Evolutionary conservation across 176 grass and related monocot species (phyloP).

Genomic region (Zoysia pacifica): DNA sequence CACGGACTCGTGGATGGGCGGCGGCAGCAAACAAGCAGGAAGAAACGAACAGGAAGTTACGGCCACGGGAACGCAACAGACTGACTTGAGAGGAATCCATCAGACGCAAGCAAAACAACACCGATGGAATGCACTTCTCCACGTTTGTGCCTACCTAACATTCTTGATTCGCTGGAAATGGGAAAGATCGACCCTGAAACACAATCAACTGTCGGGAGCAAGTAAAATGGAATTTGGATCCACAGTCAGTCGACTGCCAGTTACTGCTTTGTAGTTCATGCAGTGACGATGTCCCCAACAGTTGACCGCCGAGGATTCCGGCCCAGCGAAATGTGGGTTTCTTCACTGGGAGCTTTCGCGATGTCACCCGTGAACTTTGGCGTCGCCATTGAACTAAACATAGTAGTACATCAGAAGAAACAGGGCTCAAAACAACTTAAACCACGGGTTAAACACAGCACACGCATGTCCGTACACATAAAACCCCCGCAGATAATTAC

Average conservation of each 20-base stretch:
- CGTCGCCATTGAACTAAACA: no score
- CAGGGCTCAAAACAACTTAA: conserved; percentile 30
- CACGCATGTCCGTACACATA: neutral
- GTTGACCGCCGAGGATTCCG: no score
- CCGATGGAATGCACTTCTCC: neutral
- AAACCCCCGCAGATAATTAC: neutral
- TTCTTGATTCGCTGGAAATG: neutral
- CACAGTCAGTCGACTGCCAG: no score
- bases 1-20: conserved; percentile 14
- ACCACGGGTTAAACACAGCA: conserved; percentile 18
- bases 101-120: neutral
- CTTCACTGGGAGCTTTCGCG: no score
- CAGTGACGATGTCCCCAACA: no score
- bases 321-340: no score
- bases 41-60: conserved; percentile 4
- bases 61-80: neutral
- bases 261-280: no score
- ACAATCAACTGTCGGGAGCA: neutral
- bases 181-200: neutral
- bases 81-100: conserved; percentile 12
- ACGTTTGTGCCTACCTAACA: neutral
- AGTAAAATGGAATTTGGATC: neutral
- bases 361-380: no score
- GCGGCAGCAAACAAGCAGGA: conserved; percentile 3
- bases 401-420: neutral